A percentile compares a stretch with the other conserved stretches of the same genome.
Evolutionary conservation across 1,284 basidiomycete species (phyloP).

Genomic region (Ceratobasidium papillatum): DNA sequence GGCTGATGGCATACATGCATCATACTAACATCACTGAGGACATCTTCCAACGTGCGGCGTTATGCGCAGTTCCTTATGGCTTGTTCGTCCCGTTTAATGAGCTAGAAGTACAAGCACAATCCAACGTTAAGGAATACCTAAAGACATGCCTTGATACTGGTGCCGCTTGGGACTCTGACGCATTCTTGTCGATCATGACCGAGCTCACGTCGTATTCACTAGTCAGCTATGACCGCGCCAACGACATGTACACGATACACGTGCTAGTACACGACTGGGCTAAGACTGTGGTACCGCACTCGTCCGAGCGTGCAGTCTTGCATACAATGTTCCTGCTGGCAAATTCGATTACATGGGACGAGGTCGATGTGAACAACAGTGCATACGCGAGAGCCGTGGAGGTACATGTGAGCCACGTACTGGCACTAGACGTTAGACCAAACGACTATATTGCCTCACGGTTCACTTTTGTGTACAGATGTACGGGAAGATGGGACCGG

Average conservation of each 20-base stretch:
- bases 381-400: neutral
- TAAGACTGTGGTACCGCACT: neutral
- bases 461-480: neutral
- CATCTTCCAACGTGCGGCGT: conserved; percentile 15
- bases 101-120: neutral
- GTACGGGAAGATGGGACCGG: neutral
- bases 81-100: neutral
- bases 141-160: neutral
- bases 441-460: neutral
- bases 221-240: neutral
- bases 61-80: no score
- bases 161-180: neutral
- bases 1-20: conserved; percentile 10
- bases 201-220: conserved; percentile 16
- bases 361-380: neutral
- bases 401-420: neutral
- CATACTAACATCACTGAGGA: neutral
- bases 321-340: neutral
- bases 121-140: neutral
- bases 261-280: conserved; percentile 9
- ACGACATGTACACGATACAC: neutral
- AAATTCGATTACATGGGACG: neutral
- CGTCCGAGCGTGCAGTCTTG: neutral
- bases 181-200: neutral
- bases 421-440: neutral